These are phyloP conservation scores for Phytophthora idaei DNA, from an alignment of 352 stramenopile species.

Conservation along the genomic window DNA sequence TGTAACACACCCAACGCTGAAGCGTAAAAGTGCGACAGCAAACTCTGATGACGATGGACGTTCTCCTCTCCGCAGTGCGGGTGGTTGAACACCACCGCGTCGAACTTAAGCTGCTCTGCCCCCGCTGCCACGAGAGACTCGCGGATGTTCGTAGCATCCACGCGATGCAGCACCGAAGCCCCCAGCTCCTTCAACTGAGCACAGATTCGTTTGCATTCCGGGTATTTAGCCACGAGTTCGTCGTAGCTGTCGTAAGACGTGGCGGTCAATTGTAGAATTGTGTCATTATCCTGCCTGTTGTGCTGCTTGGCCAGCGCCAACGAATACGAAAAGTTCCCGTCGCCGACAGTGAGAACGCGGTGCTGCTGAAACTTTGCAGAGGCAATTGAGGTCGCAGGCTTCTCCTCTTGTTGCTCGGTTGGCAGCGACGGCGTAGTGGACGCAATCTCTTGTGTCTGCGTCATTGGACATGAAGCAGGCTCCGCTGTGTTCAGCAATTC, in stretches of 20 bases:
- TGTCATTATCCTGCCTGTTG: slow-evolving; percentile 14
- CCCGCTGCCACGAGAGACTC: slow-evolving; percentile 38
- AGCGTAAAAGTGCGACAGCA: slow-evolving; percentile 92
- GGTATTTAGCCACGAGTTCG: slow-evolving; percentile 71
- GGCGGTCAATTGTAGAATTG: slow-evolving; percentile 38
- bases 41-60: slow-evolving; percentile 80
- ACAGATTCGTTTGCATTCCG: slow-evolving; percentile 48
- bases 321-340: slow-evolving; percentile 95
- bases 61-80: slow-evolving; percentile 93
- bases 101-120: slow-evolving; percentile 41
- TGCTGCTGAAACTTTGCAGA: background rate
- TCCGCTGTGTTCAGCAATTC: background rate
- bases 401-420: background rate
- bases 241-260: slow-evolving; percentile 73
- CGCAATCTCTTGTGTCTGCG: background rate
- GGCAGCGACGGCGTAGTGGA: background rate
- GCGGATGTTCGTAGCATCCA: slow-evolving; percentile 72
- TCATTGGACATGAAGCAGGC: slow-evolving; percentile 16
- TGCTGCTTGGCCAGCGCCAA: slow-evolving; percentile 63
- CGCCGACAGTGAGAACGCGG: slow-evolving; percentile 87
- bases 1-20: slow-evolving; percentile 58
- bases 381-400: background rate
- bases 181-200: slow-evolving; percentile 47
- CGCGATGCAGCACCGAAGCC: slow-evolving; percentile 53
- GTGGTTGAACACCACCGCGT: slow-evolving; percentile 94